Evolutionary conservation across 1,284 basidiomycete genomes (phyloP).

Genomic region (Waitea zeae): DNA sequence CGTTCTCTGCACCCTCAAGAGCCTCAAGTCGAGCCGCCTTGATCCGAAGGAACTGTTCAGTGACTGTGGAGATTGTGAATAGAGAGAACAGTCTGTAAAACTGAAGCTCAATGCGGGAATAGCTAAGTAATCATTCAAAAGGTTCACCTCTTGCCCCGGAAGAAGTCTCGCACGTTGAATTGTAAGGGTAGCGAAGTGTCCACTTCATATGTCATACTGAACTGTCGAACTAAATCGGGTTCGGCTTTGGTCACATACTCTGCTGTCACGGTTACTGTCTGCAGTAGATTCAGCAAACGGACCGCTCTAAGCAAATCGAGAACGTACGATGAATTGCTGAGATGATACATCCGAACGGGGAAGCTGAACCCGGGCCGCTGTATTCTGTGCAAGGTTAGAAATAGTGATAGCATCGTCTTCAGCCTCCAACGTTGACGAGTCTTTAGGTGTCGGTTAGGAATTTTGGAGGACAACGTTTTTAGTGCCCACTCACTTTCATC

Average conservation of each 20-base stretch:
- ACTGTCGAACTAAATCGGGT: constrained; percentile 28
- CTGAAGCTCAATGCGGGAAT: constrained; percentile 61
- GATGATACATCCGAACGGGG: constrained; percentile 46
- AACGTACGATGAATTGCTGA: constrained; percentile 33
- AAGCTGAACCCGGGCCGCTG: constrained; percentile 28
- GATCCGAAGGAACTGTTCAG: constrained; percentile 55
- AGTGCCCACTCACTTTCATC: no score
- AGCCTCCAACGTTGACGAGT: constrained; percentile 18
- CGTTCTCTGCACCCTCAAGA: constrained; percentile 19
- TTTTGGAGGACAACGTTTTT: no score
- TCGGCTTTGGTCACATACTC: constrained; percentile 44
- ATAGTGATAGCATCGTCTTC: constrained; percentile 28
- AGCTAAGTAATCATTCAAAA: constrained; percentile 18
- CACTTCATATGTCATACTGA: constrained; percentile 35
- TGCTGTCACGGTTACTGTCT: constrained; percentile 47
- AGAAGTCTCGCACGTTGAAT: constrained; percentile 78
- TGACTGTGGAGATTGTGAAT: constrained; percentile 65
- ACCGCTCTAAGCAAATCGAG: no score
- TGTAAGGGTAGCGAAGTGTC: constrained; percentile 55
- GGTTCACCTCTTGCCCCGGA: constrained; percentile 33
- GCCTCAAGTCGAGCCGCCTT: constrained; percentile 33
- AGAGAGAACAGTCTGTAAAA: no score
- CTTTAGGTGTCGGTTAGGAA: no score
- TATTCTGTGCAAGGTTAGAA: constrained; percentile 24
- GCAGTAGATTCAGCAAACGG: no score